Percentiles rank a stretch among this genome's conserved stretches.
These are phyloP conservation scores for Scutellaria minor DNA, from an alignment of 257 asterid genomes.

Conservation along the genomic window DNA sequence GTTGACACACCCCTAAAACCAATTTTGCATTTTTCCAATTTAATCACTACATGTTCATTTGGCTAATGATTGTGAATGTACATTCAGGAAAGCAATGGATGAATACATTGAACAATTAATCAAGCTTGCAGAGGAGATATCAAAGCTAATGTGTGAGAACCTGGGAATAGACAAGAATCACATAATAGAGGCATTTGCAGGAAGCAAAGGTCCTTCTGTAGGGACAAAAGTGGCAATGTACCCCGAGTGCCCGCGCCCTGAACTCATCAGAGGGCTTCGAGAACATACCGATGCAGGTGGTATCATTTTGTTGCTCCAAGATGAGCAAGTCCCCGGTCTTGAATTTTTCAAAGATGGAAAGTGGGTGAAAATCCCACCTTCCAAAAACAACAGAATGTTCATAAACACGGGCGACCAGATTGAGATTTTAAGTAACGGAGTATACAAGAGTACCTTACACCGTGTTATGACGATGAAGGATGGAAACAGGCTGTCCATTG, in stretches of 20 bases:
- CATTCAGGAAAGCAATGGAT: conserved; percentile 66
- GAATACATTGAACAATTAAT: conserved; percentile 67
- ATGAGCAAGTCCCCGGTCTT: conserved; percentile 85
- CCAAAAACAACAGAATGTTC: conserved; percentile 70
- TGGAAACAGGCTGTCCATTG: conserved; percentile 80
- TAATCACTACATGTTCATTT: background rate
- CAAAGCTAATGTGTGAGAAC: conserved; percentile 78
- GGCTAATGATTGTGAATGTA: conserved; percentile 20
- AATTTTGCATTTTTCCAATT: background rate
- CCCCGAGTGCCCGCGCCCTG: conserved; percentile 73
- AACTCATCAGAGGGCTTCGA: conserved; percentile 76
- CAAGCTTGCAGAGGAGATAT: conserved; percentile 68
- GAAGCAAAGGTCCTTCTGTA: conserved; percentile 64
- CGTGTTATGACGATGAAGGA: conserved; percentile 75
- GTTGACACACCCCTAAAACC: no score
- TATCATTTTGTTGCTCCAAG: conserved; percentile 83
- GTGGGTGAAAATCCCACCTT: conserved; percentile 86
- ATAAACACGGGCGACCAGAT: conserved; percentile 82
- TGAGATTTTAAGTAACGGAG: conserved; percentile 78
- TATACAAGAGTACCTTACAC: conserved; percentile 74
- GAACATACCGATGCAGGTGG: conserved; percentile 98
- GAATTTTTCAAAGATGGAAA: conserved; percentile 82
- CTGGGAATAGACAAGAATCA: conserved; percentile 62
- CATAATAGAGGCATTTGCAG: conserved; percentile 71
- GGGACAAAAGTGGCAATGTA: conserved; percentile 88